A percentile compares a stretch with the other conserved stretches of the same genome.
These are phyloP conservation scores for Podaxis sp. DNA, from an alignment of 768 basidiomycete genomes.

Conservation along the genomic window DNA sequence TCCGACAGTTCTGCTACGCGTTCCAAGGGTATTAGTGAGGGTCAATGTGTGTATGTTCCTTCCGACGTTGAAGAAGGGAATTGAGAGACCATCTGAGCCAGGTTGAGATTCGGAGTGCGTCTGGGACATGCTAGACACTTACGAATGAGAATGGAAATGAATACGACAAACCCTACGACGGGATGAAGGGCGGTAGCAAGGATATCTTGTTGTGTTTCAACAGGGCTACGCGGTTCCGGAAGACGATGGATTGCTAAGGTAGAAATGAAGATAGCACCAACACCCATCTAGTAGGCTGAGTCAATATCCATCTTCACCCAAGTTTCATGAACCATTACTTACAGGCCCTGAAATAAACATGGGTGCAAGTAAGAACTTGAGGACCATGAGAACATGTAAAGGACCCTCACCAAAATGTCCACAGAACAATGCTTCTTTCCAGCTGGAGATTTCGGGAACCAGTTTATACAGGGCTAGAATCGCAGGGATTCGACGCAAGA, in stretches of 20 bases:
- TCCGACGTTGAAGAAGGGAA: conserved; percentile 63
- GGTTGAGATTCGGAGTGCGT: background rate
- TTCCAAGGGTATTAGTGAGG: conserved; percentile 35
- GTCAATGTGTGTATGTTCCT: conserved; percentile 45
- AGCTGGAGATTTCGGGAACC: conserved; percentile 83
- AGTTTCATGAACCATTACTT: conserved; percentile 22
- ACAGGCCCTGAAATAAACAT: conserved; percentile 47
- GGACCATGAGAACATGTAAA: background rate
- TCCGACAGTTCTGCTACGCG: conserved; percentile 19
- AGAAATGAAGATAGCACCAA: conserved; percentile 87
- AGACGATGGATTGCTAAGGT: conserved; percentile 67
- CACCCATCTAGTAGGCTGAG: conserved; percentile 68
- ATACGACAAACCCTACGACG: conserved; percentile 84
- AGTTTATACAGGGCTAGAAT: conserved; percentile 76
- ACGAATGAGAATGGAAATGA: conserved; percentile 86
- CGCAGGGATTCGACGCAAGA: conserved; percentile 78
- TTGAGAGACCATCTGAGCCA: conserved; percentile 61
- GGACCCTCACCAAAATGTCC: conserved; percentile 78
- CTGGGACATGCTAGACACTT: conserved; percentile 24
- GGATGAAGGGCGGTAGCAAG: conserved; percentile 76
- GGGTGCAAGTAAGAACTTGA: background rate
- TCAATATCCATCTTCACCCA: background rate
- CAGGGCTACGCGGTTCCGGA: conserved; percentile 56
- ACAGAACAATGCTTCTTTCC: conserved; percentile 86
- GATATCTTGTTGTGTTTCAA: conserved; percentile 66